Base-by-base conservation (phyloP, 2,329 filamentous ascomycete species). In the Fusarium denticulatum region DNA sequence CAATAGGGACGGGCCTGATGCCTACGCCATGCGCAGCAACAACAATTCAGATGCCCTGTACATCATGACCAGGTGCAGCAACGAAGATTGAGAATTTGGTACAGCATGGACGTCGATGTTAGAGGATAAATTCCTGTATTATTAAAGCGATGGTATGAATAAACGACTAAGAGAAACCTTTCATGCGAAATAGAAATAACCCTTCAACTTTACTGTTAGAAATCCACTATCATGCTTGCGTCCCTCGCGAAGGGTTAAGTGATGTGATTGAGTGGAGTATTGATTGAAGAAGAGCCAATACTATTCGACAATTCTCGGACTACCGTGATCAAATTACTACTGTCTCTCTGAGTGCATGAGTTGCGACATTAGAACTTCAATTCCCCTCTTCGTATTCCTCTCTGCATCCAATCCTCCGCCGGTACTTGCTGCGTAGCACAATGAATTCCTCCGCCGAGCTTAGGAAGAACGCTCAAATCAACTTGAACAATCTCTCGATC, bases 401-500 rank as follows among this genome's bases (percentile, higher is more conserved):
- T 32, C 18, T 24, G 14, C 22, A 59, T 15, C 15, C 10, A n/a
- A 20, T 18, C 13, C 20, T 36, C 55, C 12, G 9, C 22, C 11
- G 76, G 77, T 24, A 80, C 59, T 28, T 80, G 75, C 49, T 80
- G 79, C 3, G 78, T 79, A 15, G 76, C 66, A 53, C 77, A 80
- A 47, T 80, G 79, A 65, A 79, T 75, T 3, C 78, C 79, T 16
- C 77, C 79, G 2, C 78, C 78, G 7, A 73, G 43, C 22, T 55
- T 70, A 39, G 68, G 68, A 34, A 71, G 47, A 6, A 39, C 43
- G 32, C 52, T 71, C 8, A 71, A 22, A 53, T 61, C 36, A 53
- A 71, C 60, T 22, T 60, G 74, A 6, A 69, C 59, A 46, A 80
- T 49, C 20, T 70, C 49, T 16, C 78, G 64, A 11, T 60, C 65